Percentiles rank a stretch among this genome's conserved stretches.
These are phyloP conservation scores for Anthostomella pinea DNA, from an alignment of 2,329 filamentous ascomycete species.

Conservation along the genomic window DNA sequence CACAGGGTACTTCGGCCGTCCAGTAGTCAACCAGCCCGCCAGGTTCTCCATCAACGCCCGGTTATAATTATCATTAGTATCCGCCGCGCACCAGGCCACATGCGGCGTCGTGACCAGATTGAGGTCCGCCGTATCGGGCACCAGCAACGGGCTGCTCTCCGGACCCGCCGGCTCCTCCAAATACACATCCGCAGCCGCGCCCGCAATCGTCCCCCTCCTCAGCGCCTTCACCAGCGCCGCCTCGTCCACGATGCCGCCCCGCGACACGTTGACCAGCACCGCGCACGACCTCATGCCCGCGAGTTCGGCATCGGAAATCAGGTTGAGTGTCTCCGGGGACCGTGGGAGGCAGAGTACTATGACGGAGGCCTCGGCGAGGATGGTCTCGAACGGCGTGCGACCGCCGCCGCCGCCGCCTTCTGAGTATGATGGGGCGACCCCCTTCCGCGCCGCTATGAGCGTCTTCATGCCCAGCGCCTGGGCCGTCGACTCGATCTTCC, in stretches of 20 bases:
- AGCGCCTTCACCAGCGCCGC: conserved; percentile 26
- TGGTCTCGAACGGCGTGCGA: conserved; percentile 24
- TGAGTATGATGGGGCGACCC: too few species aligned
- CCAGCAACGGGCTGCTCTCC: conserved; percentile 22
- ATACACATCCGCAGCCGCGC: conserved; percentile 30
- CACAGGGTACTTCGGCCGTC: conserved; percentile 21
- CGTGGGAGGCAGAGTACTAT: conserved; percentile 28
- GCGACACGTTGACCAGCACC: conserved; percentile 31
- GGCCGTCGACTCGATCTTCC: conserved; percentile 19
- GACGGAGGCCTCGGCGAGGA: conserved; percentile 27
- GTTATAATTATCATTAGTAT: conserved; percentile 28
- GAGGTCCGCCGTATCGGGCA: conserved; percentile 21
- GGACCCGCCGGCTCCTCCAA: conserved; percentile 26
- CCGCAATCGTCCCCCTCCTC: conserved; percentile 26
- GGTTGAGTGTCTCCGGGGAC: conserved; percentile 26
- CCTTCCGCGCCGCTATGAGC: conserved; percentile 28
- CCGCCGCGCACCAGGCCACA: conserved; percentile 30
- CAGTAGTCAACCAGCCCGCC: conserved; percentile 21
- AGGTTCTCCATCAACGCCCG: conserved; percentile 25
- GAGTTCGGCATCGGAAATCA: conserved; percentile 25
- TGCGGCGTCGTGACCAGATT: conserved; percentile 32
- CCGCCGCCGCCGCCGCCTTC: conserved; percentile 14
- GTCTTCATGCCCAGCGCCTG: conserved; percentile 27
- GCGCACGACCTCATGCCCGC: conserved; percentile 21
- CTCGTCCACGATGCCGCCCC: conserved; percentile 33